Evolutionary conservation across 208 protist species (phyloP), one percentile per base, ranked within the genome.

Genomic region (Leishmania martiniquensis): DNA sequence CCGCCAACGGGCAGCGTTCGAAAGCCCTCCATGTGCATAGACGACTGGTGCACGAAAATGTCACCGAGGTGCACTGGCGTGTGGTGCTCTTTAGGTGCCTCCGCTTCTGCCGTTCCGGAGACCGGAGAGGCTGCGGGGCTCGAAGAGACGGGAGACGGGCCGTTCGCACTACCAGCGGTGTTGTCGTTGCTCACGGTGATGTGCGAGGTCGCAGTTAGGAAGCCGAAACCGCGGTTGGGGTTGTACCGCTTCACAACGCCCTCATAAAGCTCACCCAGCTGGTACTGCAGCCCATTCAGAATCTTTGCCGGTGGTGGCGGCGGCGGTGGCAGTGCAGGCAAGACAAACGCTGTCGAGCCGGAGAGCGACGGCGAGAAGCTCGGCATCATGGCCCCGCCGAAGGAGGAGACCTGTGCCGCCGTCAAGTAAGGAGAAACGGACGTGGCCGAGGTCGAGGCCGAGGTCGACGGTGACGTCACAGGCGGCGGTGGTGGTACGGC

Each of bases 11-110:
- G 78, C 47, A 93, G 77, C 29, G 85, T 81, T 29, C 87, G 87
- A 69, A 91, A 91, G 55, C 89, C 87, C 39, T 88, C 76, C 85
- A 90, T 91, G 49, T 85, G 78, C 65, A 93, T 83, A 63, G 88
- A 90, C 13, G 81, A 89, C 77, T 93, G 85, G 57, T 93, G 87
- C n/a, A 93, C 87, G 71, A 93, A 93, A 60, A 93, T 88, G 73
- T 91, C 89, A 1, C 85, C 89, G 20, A 90, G 63, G 22, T 67
- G 55, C 17, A 89, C 82, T 4, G 77, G 81, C n/a, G 80, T 80
- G 32, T 79, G 83, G 29, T 54, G 59, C 39, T 85, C 72, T 66
- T 62, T 76, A 42, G 54, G 79, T 1, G 73, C 20, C 34, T 75
- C 39, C 34, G 67, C 59, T 5, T 67, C 62, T 25, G 0, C 37